phyloP scores from a whole-genome alignment of 441 rosid species.

The Populus hybrid region DNA sequence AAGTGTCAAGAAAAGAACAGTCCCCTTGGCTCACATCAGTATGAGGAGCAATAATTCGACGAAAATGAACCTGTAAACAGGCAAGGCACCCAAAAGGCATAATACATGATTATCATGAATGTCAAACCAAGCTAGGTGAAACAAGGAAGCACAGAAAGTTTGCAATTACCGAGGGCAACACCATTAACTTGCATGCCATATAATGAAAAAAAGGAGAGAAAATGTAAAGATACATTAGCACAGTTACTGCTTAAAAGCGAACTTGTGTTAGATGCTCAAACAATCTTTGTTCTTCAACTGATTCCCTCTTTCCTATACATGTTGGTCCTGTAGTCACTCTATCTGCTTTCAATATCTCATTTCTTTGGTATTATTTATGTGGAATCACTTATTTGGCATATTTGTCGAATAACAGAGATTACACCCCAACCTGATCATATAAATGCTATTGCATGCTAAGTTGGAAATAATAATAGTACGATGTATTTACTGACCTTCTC shows the following conservation, averaged over 20 bases:
- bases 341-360: background rate
- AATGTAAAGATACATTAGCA: background rate
- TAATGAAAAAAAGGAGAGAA: background rate
- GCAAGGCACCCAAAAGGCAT: background rate
- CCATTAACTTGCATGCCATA: background rate
- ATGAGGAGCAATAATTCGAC: conserved; percentile 90
- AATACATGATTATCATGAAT: background rate
- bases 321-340: background rate
- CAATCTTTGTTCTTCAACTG: background rate
- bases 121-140: background rate
- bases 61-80: conserved; percentile 75
- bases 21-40: conserved; percentile 92
- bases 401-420: background rate
- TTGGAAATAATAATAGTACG: background rate
- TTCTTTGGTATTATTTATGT: background rate
- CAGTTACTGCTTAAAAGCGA: background rate
- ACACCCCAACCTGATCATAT: background rate
- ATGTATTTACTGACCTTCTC: conserved; percentile 60
- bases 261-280: background rate
- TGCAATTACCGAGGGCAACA: background rate
- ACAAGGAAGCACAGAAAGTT: background rate
- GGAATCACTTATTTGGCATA: background rate
- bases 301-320: background rate
- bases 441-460: background rate
- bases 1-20: conserved; percentile 98